Conservation (phyloP, 2,329 filamentous ascomycete species). For the Penicillium nordicum region DNA sequence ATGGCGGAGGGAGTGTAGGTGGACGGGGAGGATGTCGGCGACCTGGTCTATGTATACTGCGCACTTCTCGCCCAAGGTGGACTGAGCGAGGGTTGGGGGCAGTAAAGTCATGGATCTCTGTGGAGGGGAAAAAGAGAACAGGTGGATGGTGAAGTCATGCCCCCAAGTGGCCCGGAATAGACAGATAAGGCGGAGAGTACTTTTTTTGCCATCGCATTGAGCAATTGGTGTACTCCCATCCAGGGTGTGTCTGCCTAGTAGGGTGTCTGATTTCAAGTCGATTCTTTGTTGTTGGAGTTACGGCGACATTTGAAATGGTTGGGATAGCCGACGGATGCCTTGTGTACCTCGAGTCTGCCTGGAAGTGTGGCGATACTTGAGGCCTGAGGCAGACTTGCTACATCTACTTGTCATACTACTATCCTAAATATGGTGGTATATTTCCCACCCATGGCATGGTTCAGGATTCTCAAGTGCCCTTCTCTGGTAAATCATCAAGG, state of each 20-base stretch:
- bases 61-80: conserved; percentile 42
- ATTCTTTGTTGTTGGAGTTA: not conserved
- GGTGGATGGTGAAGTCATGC: conserved; percentile 18
- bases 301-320: not conserved
- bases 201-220: conserved; percentile 22
- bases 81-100: conserved; percentile 36
- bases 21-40: conserved; percentile 30
- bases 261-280: not conserved
- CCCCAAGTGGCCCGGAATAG: conserved; percentile 9
- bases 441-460: not conserved
- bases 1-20: conserved; percentile 33
- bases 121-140: conserved; percentile 7
- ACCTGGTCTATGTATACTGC: conserved; percentile 39
- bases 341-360: conserved; percentile 1
- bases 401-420: not conserved
- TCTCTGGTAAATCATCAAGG: not conserved
- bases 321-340: not conserved
- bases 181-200: conserved; percentile 28
- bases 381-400: not conserved
- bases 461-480: not conserved
- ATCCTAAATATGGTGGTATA: not conserved
- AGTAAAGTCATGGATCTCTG: conserved; percentile 39
- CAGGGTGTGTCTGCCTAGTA: not conserved
- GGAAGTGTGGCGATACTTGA: not conserved
- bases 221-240: not conserved